These are phyloP conservation scores for Pseudogymnoascus sp. DNA, from an alignment of 2,329 filamentous ascomycete species.

Conservation along the genomic window DNA sequence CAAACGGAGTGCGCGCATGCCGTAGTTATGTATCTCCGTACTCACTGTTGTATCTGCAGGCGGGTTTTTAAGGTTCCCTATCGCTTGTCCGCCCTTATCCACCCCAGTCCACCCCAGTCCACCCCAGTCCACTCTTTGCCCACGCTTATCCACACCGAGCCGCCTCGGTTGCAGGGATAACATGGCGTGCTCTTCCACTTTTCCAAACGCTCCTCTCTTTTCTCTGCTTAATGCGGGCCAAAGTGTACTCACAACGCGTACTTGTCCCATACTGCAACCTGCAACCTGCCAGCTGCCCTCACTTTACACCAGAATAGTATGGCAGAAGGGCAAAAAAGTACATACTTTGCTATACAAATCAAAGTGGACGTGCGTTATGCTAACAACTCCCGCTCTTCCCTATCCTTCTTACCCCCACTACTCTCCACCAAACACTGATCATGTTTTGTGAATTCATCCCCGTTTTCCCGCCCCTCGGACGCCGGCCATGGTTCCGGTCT, in stretches of 20 bases:
- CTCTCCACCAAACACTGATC: constrained; percentile 6
- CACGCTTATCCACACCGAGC: constrained; percentile 8
- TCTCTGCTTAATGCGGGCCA: neutral
- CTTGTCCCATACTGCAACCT: neutral
- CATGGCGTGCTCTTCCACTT: constrained; percentile 6
- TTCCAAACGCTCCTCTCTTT: neutral
- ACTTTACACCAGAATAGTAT: neutral
- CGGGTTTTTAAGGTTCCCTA: constrained; percentile 6
- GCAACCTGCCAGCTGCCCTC: neutral
- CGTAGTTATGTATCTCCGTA: neutral
- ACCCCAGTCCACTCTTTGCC: neutral
- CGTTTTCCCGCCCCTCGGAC: neutral
- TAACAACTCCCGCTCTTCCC: neutral
- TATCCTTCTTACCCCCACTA: neutral
- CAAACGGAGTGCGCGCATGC: neutral
- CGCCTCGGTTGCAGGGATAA: constrained; percentile 7
- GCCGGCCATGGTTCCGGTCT: neutral
- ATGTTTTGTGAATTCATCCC: neutral
- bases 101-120: neutral
- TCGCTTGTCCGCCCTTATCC: neutral
- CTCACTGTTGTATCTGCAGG: neutral
- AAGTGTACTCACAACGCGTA: constrained; percentile 3
- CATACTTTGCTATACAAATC: neutral
- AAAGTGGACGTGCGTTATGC: neutral
- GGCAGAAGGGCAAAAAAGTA: neutral